Base-by-base conservation (phyloP, 768 basidiomycete genomes). In the Rubroboletus pulcherrimus region DNA sequence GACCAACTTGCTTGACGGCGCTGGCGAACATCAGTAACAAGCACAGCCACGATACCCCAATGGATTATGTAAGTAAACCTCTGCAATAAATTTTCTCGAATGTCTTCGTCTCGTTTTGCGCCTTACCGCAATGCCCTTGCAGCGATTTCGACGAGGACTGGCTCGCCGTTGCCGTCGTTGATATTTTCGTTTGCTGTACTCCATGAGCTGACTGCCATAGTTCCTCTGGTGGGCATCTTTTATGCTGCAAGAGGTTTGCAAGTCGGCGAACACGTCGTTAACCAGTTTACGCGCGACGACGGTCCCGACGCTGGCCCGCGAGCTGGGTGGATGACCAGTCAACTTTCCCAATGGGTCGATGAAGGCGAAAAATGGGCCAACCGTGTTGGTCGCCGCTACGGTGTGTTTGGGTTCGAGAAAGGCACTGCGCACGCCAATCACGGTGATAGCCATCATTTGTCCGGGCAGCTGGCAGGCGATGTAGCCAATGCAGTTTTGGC, bases 401-500 rank as follows among this genome's bases (percentile, higher is more conserved):
- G 92, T 1, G 55, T 89, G 11, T 88, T 93, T 69, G 93, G 92
- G 10, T 86, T 84, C 61, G 80, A 84, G 70, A 89, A 86, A 66
- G 70, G 78, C 12, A 26, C 26, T 26, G 29, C 51, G 10, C 17
- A 46, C 40, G 41, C 42, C 33, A 34, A 60, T 31, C 44, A 33
- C 44, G 42, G 31, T 40, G 63, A 59, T 29, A 35, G 2, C 34
- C 54, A 34, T 39, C 59, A 19, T 12, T 42, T 63, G 7, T 64
- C 78, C 15, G 73, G 72, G 12, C 73, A 73, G 54, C 69, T 91
- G 35, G 87, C 85, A 10, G 86, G 86, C 15, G 89, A 92, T 64
- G 81, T 92, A 7, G 86, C 90, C 5, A 93, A 93, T 66, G 90
- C 84, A 3, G 81, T 92, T 9, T 75, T 91, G 45, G 93, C 92